Percentiles rank a stretch among this genome's conserved stretches.
Conservation (phyloP, 73 alveolate genomes). For the Urostyla sp. region DNA sequence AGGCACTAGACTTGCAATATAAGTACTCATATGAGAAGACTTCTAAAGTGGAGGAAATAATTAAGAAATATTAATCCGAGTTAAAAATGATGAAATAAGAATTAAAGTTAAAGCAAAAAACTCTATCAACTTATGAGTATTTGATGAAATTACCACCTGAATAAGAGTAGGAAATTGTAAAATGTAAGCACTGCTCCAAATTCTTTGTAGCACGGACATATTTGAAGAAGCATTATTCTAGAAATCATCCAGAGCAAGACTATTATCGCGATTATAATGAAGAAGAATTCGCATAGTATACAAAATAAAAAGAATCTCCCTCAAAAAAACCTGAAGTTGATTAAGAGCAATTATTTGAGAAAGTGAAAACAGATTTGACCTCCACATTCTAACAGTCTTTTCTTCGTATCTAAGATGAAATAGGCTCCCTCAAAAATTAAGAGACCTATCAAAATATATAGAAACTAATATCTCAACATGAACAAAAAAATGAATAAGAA, state of each 20-base stretch:
- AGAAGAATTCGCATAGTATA: neutral
- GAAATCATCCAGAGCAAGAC: conserved; percentile 52
- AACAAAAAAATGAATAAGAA: conserved; percentile 24
- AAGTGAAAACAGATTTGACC: conserved; percentile 18
- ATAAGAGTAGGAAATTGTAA: conserved; percentile 40
- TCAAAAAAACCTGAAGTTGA: neutral
- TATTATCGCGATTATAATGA: conserved; percentile 24
- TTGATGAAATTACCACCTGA: conserved; percentile 51
- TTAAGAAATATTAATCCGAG: conserved; percentile 26
- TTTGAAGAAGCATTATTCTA: conserved; percentile 38
- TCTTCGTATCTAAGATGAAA: neutral
- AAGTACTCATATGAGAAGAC: conserved; percentile 19
- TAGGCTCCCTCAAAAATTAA: conserved; percentile 18
- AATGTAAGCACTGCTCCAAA: conserved; percentile 34
- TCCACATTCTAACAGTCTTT: neutral
- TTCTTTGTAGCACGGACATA: conserved; percentile 9
- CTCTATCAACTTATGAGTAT: conserved; percentile 51
- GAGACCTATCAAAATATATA: neutral
- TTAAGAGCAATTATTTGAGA: conserved; percentile 42
- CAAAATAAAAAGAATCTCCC: neutral
- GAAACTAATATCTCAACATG: neutral
- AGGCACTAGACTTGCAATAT: conserved; percentile 24
- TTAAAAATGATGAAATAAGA: conserved; percentile 37
- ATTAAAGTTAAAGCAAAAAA: conserved; percentile 43
- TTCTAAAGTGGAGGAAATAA: conserved; percentile 3